These are phyloP conservation scores for Coniochaeta sp. DNA, from an alignment of 2,329 filamentous ascomycete genomes.

Conservation along the genomic window DNA sequence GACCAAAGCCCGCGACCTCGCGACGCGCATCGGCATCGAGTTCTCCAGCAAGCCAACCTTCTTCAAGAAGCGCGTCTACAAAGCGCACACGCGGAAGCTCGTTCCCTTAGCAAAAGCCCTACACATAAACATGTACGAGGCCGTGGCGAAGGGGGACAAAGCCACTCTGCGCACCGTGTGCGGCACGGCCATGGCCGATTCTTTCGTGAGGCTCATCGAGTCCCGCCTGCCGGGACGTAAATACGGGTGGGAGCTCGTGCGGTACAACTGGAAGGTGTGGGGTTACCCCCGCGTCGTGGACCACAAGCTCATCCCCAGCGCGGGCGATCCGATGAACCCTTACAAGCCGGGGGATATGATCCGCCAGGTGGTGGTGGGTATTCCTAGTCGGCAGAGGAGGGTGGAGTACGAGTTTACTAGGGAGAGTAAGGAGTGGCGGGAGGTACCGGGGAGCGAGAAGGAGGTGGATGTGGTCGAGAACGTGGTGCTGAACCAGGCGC, in stretches of 20 bases:
- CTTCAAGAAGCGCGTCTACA: conserved; percentile 34
- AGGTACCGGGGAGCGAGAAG: conserved; percentile 39
- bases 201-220: conserved; percentile 47
- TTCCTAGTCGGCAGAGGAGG: conserved; percentile 49
- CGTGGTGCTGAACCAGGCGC: conserved; percentile 48
- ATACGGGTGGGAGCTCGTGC: conserved; percentile 47
- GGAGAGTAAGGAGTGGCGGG: conserved; percentile 21
- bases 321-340: neutral
- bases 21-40: conserved; percentile 32
- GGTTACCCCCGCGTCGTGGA: conserved; percentile 45
- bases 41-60: conserved; percentile 37
- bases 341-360: conserved; percentile 27
- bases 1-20: conserved; percentile 26
- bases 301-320: conserved; percentile 43
- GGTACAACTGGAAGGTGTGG: conserved; percentile 31
- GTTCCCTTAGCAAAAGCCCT: conserved; percentile 49
- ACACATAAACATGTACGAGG: conserved; percentile 54
- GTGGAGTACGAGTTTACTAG: conserved; percentile 32
- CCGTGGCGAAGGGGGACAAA: conserved; percentile 52
- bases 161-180: conserved; percentile 45
- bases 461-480: conserved; percentile 55
- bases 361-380: conserved; percentile 53
- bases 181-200: conserved; percentile 40
- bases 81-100: conserved; percentile 32
- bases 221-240: conserved; percentile 37